A percentile compares a stretch with the other conserved stretches of the same genome.
Evolutionary conservation across 305 asterid species (phyloP).

Genomic region (Fraxinus dipetala): DNA sequence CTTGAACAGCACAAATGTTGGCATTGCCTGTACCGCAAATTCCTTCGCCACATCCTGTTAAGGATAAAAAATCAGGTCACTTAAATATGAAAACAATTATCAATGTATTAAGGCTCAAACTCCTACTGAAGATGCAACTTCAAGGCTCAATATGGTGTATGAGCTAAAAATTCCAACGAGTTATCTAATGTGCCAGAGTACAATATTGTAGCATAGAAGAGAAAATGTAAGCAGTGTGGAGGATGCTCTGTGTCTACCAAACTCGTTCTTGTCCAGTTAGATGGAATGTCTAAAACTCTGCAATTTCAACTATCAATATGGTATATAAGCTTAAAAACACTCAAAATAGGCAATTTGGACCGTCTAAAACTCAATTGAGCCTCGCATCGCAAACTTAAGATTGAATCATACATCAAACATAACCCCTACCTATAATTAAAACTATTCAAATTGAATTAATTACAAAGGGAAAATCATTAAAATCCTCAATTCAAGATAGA

Average conservation of each 20-base stretch:
- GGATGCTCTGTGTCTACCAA: background rate
- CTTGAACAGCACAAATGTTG: constrained; percentile 77
- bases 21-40: constrained; percentile 79
- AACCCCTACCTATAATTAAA: background rate
- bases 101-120: background rate
- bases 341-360: background rate
- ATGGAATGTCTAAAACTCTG: background rate
- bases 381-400: background rate
- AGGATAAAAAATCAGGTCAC: background rate
- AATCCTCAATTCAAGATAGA: background rate
- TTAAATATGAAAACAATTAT: background rate
- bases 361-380: background rate
- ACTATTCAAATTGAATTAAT: background rate
- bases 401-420: background rate
- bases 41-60: constrained; percentile 64
- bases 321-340: background rate
- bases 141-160: background rate
- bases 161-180: background rate
- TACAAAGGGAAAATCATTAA: background rate
- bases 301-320: background rate
- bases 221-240: background rate
- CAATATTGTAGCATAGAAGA: background rate
- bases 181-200: background rate
- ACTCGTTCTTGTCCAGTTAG: background rate
- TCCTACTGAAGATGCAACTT: background rate